Evolutionary conservation across 192 early-diverging fungal species (phyloP).

Genomic region (Coemansia sp.): DNA sequence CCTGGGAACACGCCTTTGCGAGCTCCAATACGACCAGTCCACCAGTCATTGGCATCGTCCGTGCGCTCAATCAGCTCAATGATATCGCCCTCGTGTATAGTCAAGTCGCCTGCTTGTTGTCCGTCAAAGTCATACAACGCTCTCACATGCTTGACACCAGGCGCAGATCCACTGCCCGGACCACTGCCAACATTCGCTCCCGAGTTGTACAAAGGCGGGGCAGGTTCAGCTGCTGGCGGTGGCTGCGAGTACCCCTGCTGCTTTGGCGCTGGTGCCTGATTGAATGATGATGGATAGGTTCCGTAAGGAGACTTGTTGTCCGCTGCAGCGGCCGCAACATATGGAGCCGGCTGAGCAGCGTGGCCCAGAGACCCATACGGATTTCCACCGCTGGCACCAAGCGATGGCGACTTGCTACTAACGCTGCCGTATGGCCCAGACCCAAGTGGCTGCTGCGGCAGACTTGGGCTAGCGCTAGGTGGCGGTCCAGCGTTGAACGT

Average conservation of each 20-base stretch:
- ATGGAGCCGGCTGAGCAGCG: slow-evolving; percentile 8
- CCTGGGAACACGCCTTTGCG: slow-evolving; percentile 72
- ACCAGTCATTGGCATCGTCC: slow-evolving; percentile 69
- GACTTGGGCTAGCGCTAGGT: background rate
- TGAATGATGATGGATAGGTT: slow-evolving; percentile 4
- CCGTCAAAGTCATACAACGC: slow-evolving; percentile 81
- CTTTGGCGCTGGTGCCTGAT: slow-evolving; percentile 1
- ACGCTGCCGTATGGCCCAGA: background rate
- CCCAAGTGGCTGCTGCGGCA: background rate
- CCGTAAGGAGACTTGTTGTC: slow-evolving; percentile 4
- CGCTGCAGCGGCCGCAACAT: slow-evolving; percentile 5
- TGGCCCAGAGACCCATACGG: slow-evolving; percentile 16
- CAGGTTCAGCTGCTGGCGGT: slow-evolving; percentile 5
- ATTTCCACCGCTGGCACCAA: slow-evolving; percentile 8
- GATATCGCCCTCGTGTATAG: slow-evolving; percentile 67
- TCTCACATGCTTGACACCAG: slow-evolving; percentile 54
- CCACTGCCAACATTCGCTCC: slow-evolving; percentile 11
- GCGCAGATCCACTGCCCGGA: slow-evolving; percentile 26
- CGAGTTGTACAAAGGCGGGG: slow-evolving; percentile 16
- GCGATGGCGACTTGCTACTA: background rate
- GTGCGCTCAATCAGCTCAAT: slow-evolving; percentile 71
- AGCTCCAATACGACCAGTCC: slow-evolving; percentile 72
- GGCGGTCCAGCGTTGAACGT: slow-evolving; percentile 17
- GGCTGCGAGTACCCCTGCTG: slow-evolving; percentile 6
- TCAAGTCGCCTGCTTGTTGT: slow-evolving; percentile 69